A percentile compares a stretch with the other conserved stretches of the same genome.
phyloP scores from a whole-genome alignment of 2,329 filamentous ascomycete species.

The Fusarium sp. region DNA sequence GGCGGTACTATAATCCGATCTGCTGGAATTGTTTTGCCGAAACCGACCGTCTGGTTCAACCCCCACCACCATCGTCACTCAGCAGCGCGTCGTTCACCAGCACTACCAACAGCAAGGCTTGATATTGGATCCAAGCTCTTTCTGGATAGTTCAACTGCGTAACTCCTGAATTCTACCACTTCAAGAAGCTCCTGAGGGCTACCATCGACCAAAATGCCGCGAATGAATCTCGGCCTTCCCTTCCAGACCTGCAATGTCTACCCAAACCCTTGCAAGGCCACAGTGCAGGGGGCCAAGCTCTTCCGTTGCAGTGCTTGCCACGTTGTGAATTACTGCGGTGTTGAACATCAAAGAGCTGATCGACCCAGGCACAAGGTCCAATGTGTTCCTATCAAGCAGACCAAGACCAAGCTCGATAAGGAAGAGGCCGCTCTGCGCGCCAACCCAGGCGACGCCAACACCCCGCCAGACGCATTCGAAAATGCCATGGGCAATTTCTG shows the following conservation, averaged over 20 bases:
- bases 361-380: slow-evolving; percentile 8
- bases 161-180: neutral
- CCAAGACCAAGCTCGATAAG: neutral
- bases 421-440: neutral
- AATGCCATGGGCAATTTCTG: neutral
- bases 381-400: neutral
- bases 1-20: neutral
- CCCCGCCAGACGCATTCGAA: neutral
- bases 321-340: slow-evolving; percentile 12
- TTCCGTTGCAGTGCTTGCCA: slow-evolving; percentile 11
- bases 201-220: slow-evolving; percentile 3
- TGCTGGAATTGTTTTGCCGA: neutral
- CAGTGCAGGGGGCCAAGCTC: neutral
- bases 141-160: neutral
- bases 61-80: neutral
- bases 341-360: slow-evolving; percentile 8
- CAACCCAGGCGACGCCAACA: neutral
- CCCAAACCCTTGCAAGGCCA: neutral
- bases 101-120: neutral
- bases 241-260: slow-evolving; percentile 6
- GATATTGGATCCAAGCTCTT: neutral
- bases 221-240: slow-evolving; percentile 13
- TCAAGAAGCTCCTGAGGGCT: neutral
- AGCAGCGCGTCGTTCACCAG: neutral
- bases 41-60: neutral